A percentile compares a stretch with the other conserved stretches of the same genome.
phyloP scores from a whole-genome alignment of 2,329 filamentous ascomycete genomes.

The Monilinia vaccinii-corymbosi region DNA sequence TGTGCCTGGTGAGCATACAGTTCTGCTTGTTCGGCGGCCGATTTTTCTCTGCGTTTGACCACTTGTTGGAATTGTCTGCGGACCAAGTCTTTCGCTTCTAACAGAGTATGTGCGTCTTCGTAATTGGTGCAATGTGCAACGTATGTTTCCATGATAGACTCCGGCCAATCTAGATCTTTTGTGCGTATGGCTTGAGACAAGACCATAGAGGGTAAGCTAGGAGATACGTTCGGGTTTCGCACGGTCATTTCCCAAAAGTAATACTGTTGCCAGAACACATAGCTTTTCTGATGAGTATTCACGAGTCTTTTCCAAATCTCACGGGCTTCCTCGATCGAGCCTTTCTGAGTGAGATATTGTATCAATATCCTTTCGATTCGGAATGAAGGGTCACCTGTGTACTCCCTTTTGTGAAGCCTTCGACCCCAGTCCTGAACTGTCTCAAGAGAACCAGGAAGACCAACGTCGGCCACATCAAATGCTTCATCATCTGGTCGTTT shows the following conservation, averaged over 20 bases:
- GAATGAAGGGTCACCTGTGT: conserved; percentile 80
- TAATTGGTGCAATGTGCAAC: conserved; percentile 81
- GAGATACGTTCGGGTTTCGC: conserved; percentile 39
- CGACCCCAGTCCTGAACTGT: conserved; percentile 72
- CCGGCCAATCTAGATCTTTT: conserved; percentile 63
- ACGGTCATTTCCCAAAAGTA: conserved; percentile 77
- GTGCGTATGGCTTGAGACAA: conserved; percentile 60
- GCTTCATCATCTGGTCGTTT: conserved; percentile 70
- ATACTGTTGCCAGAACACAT: conserved; percentile 90
- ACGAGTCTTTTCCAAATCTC: conserved; percentile 65
- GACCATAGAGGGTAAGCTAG: conserved; percentile 65
- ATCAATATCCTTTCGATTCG: conserved; percentile 87
- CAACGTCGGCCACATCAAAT: conserved; percentile 81
- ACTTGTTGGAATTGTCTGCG: conserved; percentile 59
- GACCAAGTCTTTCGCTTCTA: conserved; percentile 63
- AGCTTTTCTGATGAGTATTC: conserved; percentile 62
- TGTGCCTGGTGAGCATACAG: conserved; percentile 36
- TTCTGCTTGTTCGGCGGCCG: conserved; percentile 51
- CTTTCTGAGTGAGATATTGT: conserved; percentile 80
- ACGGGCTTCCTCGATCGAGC: conserved; percentile 67
- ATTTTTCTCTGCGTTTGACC: conserved; percentile 53
- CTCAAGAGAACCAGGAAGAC: conserved; percentile 76
- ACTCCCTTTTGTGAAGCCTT: conserved; percentile 59
- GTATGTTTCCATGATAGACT: conserved; percentile 66
- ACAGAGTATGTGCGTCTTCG: conserved; percentile 67